Percentiles rank a stretch among this genome's conserved stretches.
phyloP scores from a whole-genome alignment of 805 yeast species.

The Metschnikowia borealis region DNA sequence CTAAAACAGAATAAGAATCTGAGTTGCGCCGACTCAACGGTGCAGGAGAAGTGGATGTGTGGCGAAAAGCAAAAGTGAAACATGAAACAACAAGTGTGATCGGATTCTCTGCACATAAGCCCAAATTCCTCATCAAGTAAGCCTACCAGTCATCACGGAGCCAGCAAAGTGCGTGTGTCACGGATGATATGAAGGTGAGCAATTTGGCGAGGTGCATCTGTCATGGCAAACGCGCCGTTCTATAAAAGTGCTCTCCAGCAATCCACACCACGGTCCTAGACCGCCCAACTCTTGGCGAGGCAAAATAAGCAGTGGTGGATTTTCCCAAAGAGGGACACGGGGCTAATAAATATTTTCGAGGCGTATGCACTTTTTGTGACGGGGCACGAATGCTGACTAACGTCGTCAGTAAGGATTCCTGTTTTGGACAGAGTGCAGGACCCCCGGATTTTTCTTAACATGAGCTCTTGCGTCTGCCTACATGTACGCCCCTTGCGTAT shows the following conservation, averaged over 20 bases:
- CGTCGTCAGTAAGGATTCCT: not conserved
- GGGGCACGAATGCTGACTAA: not conserved
- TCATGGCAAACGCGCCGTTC: constrained; percentile 1
- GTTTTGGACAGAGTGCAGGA: not conserved
- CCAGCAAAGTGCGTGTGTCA: not conserved
- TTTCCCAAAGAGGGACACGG: too few species aligned
- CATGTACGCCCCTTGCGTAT: not conserved
- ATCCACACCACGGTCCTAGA: not conserved
- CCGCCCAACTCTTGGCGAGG: too few species aligned
- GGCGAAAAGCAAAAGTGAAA: not conserved
- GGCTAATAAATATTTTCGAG: not conserved
- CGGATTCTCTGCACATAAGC: not conserved
- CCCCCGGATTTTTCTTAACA: not conserved
- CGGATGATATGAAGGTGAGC: not conserved
- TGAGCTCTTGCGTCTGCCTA: not conserved
- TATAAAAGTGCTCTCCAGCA: not conserved
- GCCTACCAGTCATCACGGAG: not conserved
- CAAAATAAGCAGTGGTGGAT: too few species aligned
- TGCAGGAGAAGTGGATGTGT: not conserved
- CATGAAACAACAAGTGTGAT: not conserved
- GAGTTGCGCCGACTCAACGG: not conserved
- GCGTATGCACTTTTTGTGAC: too few species aligned
- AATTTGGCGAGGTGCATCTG: constrained; percentile 1
- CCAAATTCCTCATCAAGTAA: not conserved
- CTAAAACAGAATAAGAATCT: too few species aligned